Conservation (phyloP, 345 rosid species). For the Eutrema japonicum region DNA sequence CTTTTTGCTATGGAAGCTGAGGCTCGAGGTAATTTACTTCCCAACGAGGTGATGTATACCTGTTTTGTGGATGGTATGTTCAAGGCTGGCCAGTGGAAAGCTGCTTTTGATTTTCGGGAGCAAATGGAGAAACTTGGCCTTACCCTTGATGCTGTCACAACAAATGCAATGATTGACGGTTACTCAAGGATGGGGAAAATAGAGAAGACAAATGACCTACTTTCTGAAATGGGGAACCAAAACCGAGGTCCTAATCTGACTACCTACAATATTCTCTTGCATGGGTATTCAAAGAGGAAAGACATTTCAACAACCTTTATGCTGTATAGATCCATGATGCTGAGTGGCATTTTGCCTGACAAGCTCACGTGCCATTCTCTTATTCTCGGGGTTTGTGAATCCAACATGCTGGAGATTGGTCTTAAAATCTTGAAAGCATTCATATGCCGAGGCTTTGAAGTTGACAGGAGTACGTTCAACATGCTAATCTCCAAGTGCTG, state of each 20-base stretch:
- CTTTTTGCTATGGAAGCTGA: constrained; percentile 58
- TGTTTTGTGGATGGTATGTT: constrained; percentile 72
- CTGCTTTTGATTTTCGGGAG: constrained; percentile 52
- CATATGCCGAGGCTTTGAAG: constrained; percentile 54
- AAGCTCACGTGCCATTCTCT: constrained; percentile 69
- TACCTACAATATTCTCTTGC: constrained; percentile 79
- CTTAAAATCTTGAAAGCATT: constrained; percentile 64
- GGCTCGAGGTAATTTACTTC: constrained; percentile 49
- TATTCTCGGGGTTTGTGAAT: constrained; percentile 67
- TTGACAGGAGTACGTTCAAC: constrained; percentile 60
- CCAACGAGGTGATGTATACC: constrained; percentile 56
- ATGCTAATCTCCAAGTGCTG: constrained; percentile 63
- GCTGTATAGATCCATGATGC: constrained; percentile 55
- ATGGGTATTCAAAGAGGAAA: constrained; percentile 68
- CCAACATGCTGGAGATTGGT: constrained; percentile 63
- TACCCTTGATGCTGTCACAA: constrained; percentile 57
- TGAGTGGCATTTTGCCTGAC: constrained; percentile 60
- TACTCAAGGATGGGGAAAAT: constrained; percentile 69
- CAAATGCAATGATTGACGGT: constrained; percentile 63
- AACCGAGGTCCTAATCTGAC: constrained; percentile 56
- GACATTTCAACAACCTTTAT: constrained; percentile 53
- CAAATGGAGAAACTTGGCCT: constrained; percentile 56
- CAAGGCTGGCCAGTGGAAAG: constrained; percentile 69
- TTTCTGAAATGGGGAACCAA: constrained; percentile 50
- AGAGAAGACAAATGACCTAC: constrained; percentile 47